Evolutionary conservation across 352 stramenopile species (phyloP), one percentile per base, ranked within the genome.

Genomic region (Globisporangium echinulatum): DNA sequence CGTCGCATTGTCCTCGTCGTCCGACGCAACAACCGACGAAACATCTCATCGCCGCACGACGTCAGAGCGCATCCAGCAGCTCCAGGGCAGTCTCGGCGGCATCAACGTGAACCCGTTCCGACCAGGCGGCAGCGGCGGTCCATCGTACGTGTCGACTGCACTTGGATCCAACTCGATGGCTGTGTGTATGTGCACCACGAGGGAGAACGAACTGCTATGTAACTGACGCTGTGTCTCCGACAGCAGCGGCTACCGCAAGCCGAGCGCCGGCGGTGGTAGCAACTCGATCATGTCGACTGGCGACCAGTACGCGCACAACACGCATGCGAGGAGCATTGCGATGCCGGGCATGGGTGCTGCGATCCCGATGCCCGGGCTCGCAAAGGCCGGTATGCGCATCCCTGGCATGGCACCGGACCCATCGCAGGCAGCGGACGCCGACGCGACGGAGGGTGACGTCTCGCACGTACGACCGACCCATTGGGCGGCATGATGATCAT

Each of bases 91-190:
- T 63, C 59, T 92, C n/a, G 85, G 78, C 4, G 85, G 76, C 4
- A 89, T 94, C 61, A 90, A 90, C 60, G 74, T 94, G 52, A 94
- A 93, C 66, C 75, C 82, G 5, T 94, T 94, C 55, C 75, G 82
- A 42, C 62, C 78, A 19, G 72, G 77, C 7, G 70, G 67, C 6
- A 54, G 67, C 47, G 56, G 55, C 61, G 72, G 15, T 11, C 11
- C 11, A 9, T 15, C 38, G 2, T 19, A 36, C 25, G 11, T 50
- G 7, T 8, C 46, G 6, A 25, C 46, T 49, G 50, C 44, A 33
- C 25, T 33, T 33, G 25, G 1, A 33, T 33, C 25, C 25, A 33
- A 33, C 25, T 33, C 25, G 25, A 33, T 33, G 25, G 25, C 25
- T 33, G 25, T 33, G 25, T 3, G 25, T 33, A 33, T 33, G 25